phyloP scores from a whole-genome alignment of 441 rosid species.

The Euphorbia schlechtendalii region DNA sequence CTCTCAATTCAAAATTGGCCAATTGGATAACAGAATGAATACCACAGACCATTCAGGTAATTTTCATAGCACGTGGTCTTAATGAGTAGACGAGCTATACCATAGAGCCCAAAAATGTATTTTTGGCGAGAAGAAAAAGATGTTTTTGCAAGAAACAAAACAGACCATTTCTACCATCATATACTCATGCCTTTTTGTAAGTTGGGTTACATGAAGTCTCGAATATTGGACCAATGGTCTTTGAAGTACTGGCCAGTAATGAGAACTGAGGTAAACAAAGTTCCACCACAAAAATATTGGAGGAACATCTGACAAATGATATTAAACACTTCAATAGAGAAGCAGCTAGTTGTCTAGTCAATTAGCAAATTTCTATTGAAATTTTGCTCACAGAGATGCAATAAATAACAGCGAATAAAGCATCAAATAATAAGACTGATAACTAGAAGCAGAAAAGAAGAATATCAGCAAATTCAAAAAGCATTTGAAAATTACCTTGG shows the following conservation, averaged over 20 bases:
- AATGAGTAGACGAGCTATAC: too few species aligned
- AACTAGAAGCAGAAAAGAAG: slow-evolving; percentile 15
- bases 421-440: background rate
- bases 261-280: background rate
- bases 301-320: background rate
- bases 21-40: too few species aligned
- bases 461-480: slow-evolving; percentile 10
- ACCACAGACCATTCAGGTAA: too few species aligned
- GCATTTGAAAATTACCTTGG: slow-evolving; percentile 43
- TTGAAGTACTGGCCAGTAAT: background rate
- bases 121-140: background rate
- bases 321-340: background rate
- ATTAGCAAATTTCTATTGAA: background rate
- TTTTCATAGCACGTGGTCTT: too few species aligned
- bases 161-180: background rate
- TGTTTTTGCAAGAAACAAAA: background rate
- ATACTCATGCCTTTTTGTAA: background rate
- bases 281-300: background rate
- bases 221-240: background rate
- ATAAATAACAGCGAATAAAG: slow-evolving; percentile 2
- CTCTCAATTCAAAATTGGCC: too few species aligned
- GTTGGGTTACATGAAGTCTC: background rate
- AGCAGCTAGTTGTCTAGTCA: background rate
- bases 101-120: too few species aligned
- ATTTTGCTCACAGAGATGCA: background rate